These are phyloP conservation scores for Calonectria pseudoreteaudii DNA, from an alignment of 2,329 filamentous ascomycete species.

Conservation along the genomic window DNA sequence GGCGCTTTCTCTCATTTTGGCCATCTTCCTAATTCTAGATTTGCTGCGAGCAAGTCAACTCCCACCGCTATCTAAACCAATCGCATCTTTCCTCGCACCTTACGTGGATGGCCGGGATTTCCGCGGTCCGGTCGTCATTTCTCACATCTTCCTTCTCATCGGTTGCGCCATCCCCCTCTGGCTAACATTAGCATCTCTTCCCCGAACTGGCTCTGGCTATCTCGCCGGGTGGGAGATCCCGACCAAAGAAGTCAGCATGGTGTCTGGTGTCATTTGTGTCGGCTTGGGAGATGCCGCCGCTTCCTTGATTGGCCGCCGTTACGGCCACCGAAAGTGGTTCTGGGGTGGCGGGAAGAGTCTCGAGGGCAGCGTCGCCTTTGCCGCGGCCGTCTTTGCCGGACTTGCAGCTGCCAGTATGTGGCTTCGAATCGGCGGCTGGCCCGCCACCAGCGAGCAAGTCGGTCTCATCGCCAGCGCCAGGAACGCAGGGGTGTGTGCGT, in stretches of 20 bases:
- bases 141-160: conserved; percentile 94
- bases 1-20: conserved; percentile 82
- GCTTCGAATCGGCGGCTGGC: conserved; percentile 83
- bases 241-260: conserved; percentile 85
- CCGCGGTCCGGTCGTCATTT: conserved; percentile 92
- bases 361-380: conserved; percentile 88
- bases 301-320: conserved; percentile 87
- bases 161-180: conserved; percentile 96
- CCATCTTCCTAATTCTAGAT: conserved; percentile 89
- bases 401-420: conserved; percentile 78
- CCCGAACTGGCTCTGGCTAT: conserved; percentile 65
- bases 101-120: conserved; percentile 96
- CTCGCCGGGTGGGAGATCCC: conserved; percentile 81
- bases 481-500: conserved; percentile 79
- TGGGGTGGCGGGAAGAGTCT: conserved; percentile 98
- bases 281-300: conserved; percentile 96
- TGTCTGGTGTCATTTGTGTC: conserved; percentile 92
- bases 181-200: conserved; percentile 81
- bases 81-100: conserved; percentile 88
- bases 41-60: conserved; percentile 91
- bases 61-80: conserved; percentile 86
- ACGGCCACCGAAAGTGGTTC: conserved; percentile 89
- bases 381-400: conserved; percentile 80
- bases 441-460: conserved; percentile 60
- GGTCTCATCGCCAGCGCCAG: conserved; percentile 56